These are phyloP conservation scores for Tricholoma sp. DNA, from an alignment of 768 basidiomycete genomes.

Conservation along the genomic window DNA sequence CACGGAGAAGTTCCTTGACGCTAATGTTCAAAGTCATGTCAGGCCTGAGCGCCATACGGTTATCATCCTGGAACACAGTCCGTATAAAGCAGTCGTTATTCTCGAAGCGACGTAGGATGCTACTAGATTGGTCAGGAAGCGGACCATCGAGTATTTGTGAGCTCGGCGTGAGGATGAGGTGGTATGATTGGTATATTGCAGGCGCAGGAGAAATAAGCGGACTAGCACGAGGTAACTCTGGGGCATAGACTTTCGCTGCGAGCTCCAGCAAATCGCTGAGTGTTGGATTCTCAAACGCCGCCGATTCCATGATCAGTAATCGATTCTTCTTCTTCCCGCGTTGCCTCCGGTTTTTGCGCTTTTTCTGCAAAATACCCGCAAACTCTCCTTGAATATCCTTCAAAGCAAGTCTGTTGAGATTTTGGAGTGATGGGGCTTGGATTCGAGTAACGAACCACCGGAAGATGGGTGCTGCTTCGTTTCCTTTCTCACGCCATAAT, in stretches of 20 bases:
- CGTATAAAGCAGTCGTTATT: constrained; percentile 41
- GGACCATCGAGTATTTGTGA: constrained; percentile 1
- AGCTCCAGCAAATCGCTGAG: constrained; percentile 3
- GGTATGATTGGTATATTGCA: constrained; percentile 4
- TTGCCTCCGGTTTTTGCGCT: constrained; percentile 3
- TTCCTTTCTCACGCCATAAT: background rate
- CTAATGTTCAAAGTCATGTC: background rate
- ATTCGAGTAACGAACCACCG: constrained; percentile 1
- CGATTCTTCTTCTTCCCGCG: constrained; percentile 1
- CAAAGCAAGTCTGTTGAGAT: constrained; percentile 2
- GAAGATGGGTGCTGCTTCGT: background rate
- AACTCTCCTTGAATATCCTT: constrained; percentile 3
- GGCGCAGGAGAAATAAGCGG: constrained; percentile 1
- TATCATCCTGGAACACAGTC: constrained; percentile 45
- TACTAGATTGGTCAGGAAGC: constrained; percentile 13
- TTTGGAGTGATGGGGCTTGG: constrained; percentile 2
- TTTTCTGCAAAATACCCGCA: background rate
- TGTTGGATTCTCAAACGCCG: background rate
- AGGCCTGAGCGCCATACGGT: constrained; percentile 6
- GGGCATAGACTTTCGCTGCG: constrained; percentile 3
- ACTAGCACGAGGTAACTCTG: constrained; percentile 2
- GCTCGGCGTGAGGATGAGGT: constrained; percentile 4
- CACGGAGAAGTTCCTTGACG: constrained; percentile 22
- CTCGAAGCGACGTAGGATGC: constrained; percentile 23
- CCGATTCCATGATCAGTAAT: background rate